phyloP scores from a whole-genome alignment of 768 basidiomycete species.

The Ramaria sp. region DNA sequence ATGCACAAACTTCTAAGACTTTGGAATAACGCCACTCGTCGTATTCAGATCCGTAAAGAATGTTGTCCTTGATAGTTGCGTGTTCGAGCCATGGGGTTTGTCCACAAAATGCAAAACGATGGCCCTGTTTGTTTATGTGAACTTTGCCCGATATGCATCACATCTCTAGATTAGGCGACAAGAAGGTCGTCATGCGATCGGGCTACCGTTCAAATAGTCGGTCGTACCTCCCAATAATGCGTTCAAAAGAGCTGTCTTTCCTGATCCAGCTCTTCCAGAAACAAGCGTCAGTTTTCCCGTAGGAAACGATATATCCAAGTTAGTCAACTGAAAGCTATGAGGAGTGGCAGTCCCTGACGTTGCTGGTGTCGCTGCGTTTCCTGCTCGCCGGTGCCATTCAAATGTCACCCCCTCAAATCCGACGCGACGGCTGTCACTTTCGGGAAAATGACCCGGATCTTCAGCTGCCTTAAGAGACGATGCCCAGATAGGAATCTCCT shows the following conservation, averaged over 20 bases:
- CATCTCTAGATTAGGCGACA: conserved; percentile 36
- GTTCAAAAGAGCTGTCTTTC: conserved; percentile 54
- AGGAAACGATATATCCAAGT: conserved; percentile 50
- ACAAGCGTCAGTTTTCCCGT: conserved; percentile 46
- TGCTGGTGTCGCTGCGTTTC: neutral
- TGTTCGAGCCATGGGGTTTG: conserved; percentile 71
- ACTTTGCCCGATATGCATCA: conserved; percentile 43
- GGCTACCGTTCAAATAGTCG: no score
- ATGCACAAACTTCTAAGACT: conserved; percentile 67
- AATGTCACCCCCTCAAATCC: conserved; percentile 49
- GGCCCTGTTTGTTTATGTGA: conserved; percentile 42
- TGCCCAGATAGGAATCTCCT: conserved; percentile 73
- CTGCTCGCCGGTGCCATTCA: conserved; percentile 38
- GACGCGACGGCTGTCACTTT: conserved; percentile 21
- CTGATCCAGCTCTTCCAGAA: conserved; percentile 57
- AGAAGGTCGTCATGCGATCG: no score
- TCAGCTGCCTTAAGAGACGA: conserved; percentile 40
- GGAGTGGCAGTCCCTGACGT: conserved; percentile 18
- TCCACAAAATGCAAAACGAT: conserved; percentile 58
- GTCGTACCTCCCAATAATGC: conserved; percentile 56
- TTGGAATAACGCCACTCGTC: conserved; percentile 52
- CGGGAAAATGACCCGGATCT: neutral
- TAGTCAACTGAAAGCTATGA: conserved; percentile 40
- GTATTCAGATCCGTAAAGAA: conserved; percentile 58
- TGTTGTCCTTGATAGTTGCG: conserved; percentile 73